Evolutionary conservation across 176 grass and related monocot species (phyloP), one percentile per base, ranked within the genome.

Genomic region (Ananas comosus): DNA sequence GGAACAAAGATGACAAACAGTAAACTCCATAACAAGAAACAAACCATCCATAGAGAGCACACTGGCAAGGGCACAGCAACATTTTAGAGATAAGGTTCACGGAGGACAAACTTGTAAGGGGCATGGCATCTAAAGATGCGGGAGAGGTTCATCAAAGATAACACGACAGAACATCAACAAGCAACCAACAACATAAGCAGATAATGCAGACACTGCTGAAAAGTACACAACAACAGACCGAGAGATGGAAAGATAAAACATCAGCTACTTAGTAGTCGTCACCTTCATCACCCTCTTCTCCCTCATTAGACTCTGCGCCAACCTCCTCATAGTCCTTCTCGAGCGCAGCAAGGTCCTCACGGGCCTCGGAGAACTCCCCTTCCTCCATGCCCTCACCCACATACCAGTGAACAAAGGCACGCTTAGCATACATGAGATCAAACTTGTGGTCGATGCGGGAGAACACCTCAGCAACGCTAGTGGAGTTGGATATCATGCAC

Each of bases 401-500:
- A 10, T 72, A 72, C 70, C 70, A 72, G 51, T 72, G 70, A 51
- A 72, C 70, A 14, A 72, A 72, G 70, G 70, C 70, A 13, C 70
- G 51, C 70, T 72, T 72, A 8, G 70, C 51, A 17, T 72, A 72
- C 70, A 72, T 72, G 51, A 72, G 70, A 12, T 72, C 70, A 16
- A 72, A 72, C 70, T 72, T 72, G 70, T 72, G 70, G 14, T 72
- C 70, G 4, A 72, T 72, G 11, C 70, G 51, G 12, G 70, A 72
- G 70, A 72, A 72, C 21, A 72, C 70, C 13, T 72, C 70, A 21
- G 70, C 70, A 4, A 72, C 70, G 13, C 70, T 72, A 52, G 70
- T 72, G 27, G 70, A 72, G 70, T 72, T 72, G 27, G 70, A 72
- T 11, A 72, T 72, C 70, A 72, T 72, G 70, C 70, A 72, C 22